Conservation (phyloP, 352 stramenopile species). For the Phytopythium litorale region DNA sequence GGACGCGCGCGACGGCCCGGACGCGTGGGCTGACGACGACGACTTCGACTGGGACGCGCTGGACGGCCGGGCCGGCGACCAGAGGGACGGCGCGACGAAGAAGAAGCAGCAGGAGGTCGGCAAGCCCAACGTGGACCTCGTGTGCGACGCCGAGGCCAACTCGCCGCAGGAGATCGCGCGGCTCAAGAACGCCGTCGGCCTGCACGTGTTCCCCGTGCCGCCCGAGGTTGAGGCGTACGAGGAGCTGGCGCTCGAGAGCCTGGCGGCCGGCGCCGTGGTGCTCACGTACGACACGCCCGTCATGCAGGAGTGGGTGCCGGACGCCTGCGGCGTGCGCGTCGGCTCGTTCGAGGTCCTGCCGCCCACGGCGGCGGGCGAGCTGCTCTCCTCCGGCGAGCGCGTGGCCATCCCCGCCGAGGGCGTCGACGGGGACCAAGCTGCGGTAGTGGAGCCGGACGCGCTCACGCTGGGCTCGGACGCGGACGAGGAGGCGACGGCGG, state of each 20-base stretch:
- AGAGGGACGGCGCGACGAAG: not conserved
- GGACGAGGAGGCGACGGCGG: not conserved
- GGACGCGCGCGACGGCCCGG: constrained; percentile 12
- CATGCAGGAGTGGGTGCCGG: constrained; percentile 71
- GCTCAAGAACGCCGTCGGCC: constrained; percentile 60
- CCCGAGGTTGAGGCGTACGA: constrained; percentile 51
- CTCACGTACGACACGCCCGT: constrained; percentile 67
- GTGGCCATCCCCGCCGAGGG: not conserved
- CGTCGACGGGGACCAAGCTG: not conserved
- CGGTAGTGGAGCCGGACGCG: not conserved
- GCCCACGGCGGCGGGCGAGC: not conserved
- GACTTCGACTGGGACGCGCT: not conserved
- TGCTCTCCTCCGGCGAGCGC: constrained; percentile 2
- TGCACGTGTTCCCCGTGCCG: constrained; percentile 66
- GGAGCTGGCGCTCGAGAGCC: constrained; percentile 48
- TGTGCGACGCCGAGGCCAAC: constrained; percentile 43
- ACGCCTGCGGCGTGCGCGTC: constrained; percentile 47
- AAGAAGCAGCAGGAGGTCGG: constrained; percentile 20
- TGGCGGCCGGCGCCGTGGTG: constrained; percentile 47
- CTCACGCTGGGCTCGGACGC: not conserved
- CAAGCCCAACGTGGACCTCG: constrained; percentile 51
- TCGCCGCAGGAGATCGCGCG: constrained; percentile 30
- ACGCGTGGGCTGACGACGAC: constrained; percentile 17
- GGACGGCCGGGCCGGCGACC: not conserved
- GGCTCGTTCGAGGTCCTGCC: constrained; percentile 41